Percentiles rank a stretch among this genome's conserved stretches.
Evolutionary conservation across 345 rosid genomes (phyloP).

Genomic region (Eutrema yunnanense): DNA sequence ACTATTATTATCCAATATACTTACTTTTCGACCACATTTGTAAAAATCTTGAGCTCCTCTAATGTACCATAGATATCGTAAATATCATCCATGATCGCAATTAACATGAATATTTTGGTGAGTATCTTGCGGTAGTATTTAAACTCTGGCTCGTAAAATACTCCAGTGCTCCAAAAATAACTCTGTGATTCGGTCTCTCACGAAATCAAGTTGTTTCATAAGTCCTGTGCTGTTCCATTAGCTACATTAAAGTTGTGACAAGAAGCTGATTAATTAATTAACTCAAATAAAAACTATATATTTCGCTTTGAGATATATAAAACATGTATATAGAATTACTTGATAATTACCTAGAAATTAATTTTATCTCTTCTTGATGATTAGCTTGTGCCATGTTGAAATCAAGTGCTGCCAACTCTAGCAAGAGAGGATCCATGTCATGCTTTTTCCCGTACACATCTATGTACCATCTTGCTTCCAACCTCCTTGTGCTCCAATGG

Average conservation of each 20-base stretch:
- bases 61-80: slow-evolving; percentile 40
- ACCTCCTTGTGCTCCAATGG: slow-evolving; percentile 40
- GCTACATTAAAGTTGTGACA: slow-evolving; percentile 5
- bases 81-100: slow-evolving; percentile 33
- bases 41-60: slow-evolving; percentile 34
- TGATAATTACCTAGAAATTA: slow-evolving; percentile 22
- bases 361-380: slow-evolving; percentile 40
- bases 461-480: slow-evolving; percentile 49
- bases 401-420: slow-evolving; percentile 43
- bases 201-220: slow-evolving; percentile 25
- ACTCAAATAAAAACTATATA: background rate
- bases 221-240: slow-evolving; percentile 39
- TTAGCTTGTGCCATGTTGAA: slow-evolving; percentile 37
- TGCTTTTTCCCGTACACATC: slow-evolving; percentile 22
- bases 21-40: slow-evolving; percentile 18
- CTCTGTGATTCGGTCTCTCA: slow-evolving; percentile 36
- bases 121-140: slow-evolving; percentile 24
- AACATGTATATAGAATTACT: background rate
- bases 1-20: background rate
- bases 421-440: slow-evolving; percentile 22
- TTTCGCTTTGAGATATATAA: background rate
- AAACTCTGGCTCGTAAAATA: slow-evolving; percentile 22
- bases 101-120: slow-evolving; percentile 16
- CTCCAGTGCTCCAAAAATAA: slow-evolving; percentile 33
- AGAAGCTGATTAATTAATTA: background rate